Evolutionary conservation across 2,329 filamentous ascomycete species (phyloP), one percentile per base, ranked within the genome.

Genomic region (Neobulgaria alba): DNA sequence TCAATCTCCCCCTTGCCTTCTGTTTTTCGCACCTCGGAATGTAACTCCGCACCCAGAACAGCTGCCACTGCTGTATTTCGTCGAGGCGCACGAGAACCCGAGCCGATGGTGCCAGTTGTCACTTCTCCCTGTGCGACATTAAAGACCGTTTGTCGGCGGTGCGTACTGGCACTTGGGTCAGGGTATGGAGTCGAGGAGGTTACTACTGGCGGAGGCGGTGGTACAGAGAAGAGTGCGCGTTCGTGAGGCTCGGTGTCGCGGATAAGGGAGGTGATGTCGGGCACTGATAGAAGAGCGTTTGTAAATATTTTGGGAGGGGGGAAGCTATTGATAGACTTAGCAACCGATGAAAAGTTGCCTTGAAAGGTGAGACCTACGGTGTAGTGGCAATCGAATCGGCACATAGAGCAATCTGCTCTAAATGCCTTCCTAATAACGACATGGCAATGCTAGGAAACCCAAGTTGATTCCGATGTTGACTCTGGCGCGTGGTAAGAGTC

Each of bases 181-280:
- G 55, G 73, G 56, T 51, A 70, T 60, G 54, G 66, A 54, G 55
- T 73, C 47, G 61, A 68, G 41, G 54, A 63, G 52, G 60, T 69
- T 61, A 58, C 67, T 48, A 57, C 63, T 37, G 56, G 66, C 30
- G 57, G 72, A 3, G 71, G 70, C 4, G 66, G 71, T 1, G 90
- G 88, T 0, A 95, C 81, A 29, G 90, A 93, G 68, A 96, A 98
- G 14, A 98, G 77, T 5, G 90, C 90, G 56, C 89, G 83, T 63
- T 98, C 92, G 65, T 96, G 90, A 16, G 83, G 68, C 63, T 98
- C 92, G 3, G 90, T 95, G 61, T 98, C 92, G 46, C 92, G 85
- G 57, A 98, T 95, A 35, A 98, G 69, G 10, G 85, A 77, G 3
- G 92, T 96, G 53, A 98, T 96, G 62, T 98, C 92, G 62, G 89